These are phyloP conservation scores for Avena sativa DNA, from an alignment of 176 grass and related monocot species.

Conservation along the genomic window DNA sequence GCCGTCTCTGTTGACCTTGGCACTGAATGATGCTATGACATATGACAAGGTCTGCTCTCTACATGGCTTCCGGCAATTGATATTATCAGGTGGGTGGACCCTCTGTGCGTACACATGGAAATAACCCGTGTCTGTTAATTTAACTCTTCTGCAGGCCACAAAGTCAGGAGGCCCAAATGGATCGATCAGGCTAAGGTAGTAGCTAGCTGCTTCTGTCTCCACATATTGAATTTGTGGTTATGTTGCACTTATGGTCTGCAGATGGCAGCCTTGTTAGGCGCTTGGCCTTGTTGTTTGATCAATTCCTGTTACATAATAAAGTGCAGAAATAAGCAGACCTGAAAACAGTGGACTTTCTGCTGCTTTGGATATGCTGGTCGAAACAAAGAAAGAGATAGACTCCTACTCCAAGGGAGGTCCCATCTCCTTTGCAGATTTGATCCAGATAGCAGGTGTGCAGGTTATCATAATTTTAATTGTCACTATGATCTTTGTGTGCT, in stretches of 20 bases:
- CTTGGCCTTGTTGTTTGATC: background rate
- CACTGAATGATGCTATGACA: constrained; percentile 93
- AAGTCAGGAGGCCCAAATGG: constrained; percentile 97
- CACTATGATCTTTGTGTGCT: background rate
- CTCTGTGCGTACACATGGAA: background rate
- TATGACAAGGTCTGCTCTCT: constrained; percentile 83
- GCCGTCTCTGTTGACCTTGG: constrained; percentile 70
- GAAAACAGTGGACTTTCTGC: constrained; percentile 86
- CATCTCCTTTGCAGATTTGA: constrained; percentile 85
- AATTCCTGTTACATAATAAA: constrained; percentile 55
- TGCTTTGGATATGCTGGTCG: constrained; percentile 69
- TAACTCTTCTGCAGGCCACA: constrained; percentile 67
- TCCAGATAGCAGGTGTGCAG: constrained; percentile 66
- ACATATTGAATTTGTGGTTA: background rate
- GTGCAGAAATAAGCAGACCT: constrained; percentile 93
- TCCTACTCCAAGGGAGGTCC: constrained; percentile 88
- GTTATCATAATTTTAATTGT: background rate
- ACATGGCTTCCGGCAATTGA: background rate
- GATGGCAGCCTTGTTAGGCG: constrained; percentile 5
- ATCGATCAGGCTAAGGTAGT: constrained; percentile 94
- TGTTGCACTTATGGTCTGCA: background rate
- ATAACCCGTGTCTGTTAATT: constrained; percentile 7
- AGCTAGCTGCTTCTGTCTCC: background rate
- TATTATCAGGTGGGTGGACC: background rate
- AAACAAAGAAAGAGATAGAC: constrained; percentile 88